Percentiles rank a stretch among this genome's conserved stretches.
phyloP scores from a whole-genome alignment of 176 grass and related monocot genomes.

The Triticum urartu region DNA sequence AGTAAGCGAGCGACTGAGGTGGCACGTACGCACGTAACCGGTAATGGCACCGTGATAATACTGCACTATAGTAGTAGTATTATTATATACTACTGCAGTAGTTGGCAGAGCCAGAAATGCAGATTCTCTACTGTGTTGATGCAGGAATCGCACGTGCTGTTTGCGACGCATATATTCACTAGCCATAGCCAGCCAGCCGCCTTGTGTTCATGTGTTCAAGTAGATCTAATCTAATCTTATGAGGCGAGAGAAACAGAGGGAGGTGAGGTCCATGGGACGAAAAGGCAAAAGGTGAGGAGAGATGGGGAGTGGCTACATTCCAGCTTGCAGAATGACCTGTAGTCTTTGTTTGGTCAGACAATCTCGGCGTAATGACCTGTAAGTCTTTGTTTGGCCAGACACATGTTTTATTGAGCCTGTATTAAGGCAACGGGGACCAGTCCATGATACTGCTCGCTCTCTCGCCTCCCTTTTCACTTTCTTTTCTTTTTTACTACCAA shows the following conservation, averaged over 20 bases:
- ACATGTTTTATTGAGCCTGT: slow-evolving; percentile 3
- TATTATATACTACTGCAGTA: too few species aligned
- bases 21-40: too few species aligned
- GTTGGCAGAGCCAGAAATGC: neutral
- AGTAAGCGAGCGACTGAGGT: neutral
- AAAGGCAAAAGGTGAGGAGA: slow-evolving; percentile 10
- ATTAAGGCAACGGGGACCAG: neutral
- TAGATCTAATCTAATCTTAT: too few species aligned
- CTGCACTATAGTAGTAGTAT: too few species aligned
- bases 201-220: too few species aligned
- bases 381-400: slow-evolving; percentile 20
- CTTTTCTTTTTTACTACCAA: too few species aligned
- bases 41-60: too few species aligned
- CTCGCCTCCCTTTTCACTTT: neutral
- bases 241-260: too few species aligned
- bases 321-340: slow-evolving; percentile 7
- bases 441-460: neutral
- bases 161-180: neutral
- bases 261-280: neutral
- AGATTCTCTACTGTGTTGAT: neutral
- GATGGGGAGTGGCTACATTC: neutral
- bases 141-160: neutral
- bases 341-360: slow-evolving; percentile 10
- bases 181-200: neutral
- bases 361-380: neutral